A percentile compares a stretch with the other conserved stretches of the same genome.
phyloP scores from a whole-genome alignment of 106 monocot species.

The Platanthera guangdongensis region DNA sequence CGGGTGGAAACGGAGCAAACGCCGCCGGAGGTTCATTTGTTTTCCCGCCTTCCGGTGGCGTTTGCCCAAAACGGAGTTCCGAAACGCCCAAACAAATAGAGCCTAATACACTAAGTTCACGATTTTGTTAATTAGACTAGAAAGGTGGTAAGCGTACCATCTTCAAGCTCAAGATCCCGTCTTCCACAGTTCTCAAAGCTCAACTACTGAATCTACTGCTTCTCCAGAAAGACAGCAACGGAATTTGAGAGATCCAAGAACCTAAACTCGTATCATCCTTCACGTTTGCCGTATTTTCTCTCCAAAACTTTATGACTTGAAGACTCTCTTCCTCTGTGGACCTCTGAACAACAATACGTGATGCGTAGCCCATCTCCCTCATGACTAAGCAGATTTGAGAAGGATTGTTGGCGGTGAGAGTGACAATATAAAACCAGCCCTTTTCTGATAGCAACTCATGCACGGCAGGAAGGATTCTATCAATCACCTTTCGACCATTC shows the following conservation, averaged over 20 bases:
- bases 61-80: no score
- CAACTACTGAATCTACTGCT: constrained; percentile 7
- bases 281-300: constrained; percentile 6
- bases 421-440: constrained; percentile 92
- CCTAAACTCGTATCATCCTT: constrained; percentile 1
- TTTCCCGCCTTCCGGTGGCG: no score
- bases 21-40: no score
- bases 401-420: constrained; percentile 72
- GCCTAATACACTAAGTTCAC: no score
- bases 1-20: no score
- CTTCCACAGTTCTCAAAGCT: background rate
- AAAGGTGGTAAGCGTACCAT: background rate
- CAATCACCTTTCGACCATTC: constrained; percentile 79
- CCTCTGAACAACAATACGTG: constrained; percentile 73
- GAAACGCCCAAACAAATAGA: no score
- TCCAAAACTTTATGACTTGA: constrained; percentile 81
- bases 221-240: constrained; percentile 13
- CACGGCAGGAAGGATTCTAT: constrained; percentile 65
- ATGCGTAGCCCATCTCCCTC: constrained; percentile 71
- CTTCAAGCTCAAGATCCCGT: background rate
- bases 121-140: no score
- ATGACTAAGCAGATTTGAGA: constrained; percentile 66
- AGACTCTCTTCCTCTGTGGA: constrained; percentile 96
- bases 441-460: constrained; percentile 68
- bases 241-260: constrained; percentile 23